These are phyloP conservation scores for Lodderomyces beijingensis DNA, from an alignment of 1,139 yeast genomes.

Conservation along the genomic window DNA sequence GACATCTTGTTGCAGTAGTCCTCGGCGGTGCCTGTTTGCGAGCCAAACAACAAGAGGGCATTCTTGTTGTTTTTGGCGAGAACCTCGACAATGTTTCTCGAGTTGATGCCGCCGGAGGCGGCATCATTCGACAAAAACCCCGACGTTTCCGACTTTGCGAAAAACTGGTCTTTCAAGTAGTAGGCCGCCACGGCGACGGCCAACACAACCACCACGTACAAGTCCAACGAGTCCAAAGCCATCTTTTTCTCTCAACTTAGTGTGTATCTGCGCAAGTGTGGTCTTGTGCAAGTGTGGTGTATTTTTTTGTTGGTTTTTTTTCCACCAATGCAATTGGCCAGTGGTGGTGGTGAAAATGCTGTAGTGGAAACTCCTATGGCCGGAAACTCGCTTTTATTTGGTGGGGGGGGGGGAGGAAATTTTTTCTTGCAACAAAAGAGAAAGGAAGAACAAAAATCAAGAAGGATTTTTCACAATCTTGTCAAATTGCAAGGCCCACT, in stretches of 20 bases:
- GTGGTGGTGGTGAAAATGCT: too few relatives aligned
- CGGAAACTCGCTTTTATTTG: too few relatives aligned
- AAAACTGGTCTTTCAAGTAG: conserved; percentile 53
- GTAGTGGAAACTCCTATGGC: too few relatives aligned
- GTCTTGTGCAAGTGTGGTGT: neutral
- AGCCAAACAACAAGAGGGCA: conserved; percentile 81
- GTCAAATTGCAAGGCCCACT: too few relatives aligned
- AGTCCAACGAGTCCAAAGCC: conserved; percentile 67
- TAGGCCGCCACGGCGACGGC: conserved; percentile 62
- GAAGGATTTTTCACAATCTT: too few relatives aligned
- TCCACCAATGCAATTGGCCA: neutral
- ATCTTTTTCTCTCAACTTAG: conserved; percentile 15
- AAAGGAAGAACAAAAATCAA: too few relatives aligned
- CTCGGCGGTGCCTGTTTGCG: conserved; percentile 99
- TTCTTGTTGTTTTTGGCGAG: conserved; percentile 64
- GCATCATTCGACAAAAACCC: conserved; percentile 27
- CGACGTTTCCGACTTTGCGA: conserved; percentile 27
- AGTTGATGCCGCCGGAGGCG: conserved; percentile 28
- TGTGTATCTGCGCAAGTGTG: neutral
- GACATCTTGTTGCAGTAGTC: conserved; percentile 90
- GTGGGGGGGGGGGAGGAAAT: too few relatives aligned
- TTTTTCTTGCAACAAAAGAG: too few relatives aligned
- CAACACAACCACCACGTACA: conserved; percentile 62
- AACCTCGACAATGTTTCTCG: conserved; percentile 63
- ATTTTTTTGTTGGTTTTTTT: neutral